A percentile compares a stretch with the other conserved stretches of the same genome.
phyloP scores from a whole-genome alignment of 2,329 filamentous ascomycete genomes.

The Aspergillus sp. region DNA sequence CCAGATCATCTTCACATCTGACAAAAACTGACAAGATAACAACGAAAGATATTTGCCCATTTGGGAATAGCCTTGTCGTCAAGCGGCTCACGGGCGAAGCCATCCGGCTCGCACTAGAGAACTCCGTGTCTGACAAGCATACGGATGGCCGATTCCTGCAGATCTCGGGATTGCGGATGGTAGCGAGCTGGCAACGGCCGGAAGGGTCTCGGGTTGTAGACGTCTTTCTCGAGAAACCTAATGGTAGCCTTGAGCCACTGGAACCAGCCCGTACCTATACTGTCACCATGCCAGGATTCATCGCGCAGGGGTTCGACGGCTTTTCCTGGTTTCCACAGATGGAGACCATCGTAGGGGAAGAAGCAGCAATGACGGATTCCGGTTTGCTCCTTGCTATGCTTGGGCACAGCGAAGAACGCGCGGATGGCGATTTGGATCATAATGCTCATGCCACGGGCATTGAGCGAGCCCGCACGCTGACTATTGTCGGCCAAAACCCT shows the following conservation, averaged over 20 bases:
- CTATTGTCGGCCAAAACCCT: slow-evolving; percentile 3
- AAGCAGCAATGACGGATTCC: slow-evolving; percentile 26
- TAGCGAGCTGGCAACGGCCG: slow-evolving; percentile 16
- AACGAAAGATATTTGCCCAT: slow-evolving; percentile 21
- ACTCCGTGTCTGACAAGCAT: slow-evolving; percentile 26
- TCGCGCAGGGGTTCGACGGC: slow-evolving; percentile 24
- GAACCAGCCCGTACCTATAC: slow-evolving; percentile 9
- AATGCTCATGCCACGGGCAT: slow-evolving; percentile 3
- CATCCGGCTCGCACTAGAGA: slow-evolving; percentile 20
- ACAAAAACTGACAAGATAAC: background rate
- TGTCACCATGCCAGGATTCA: slow-evolving; percentile 17
- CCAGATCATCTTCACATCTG: background rate
- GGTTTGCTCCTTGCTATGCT: slow-evolving; percentile 18
- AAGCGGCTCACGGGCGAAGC: slow-evolving; percentile 17
- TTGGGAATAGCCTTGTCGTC: slow-evolving; percentile 24
- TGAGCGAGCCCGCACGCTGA: slow-evolving; percentile 7
- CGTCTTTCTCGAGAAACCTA: slow-evolving; percentile 6
- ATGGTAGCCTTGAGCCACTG: slow-evolving; percentile 4
- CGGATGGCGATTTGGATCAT: background rate
- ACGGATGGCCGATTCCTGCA: slow-evolving; percentile 27
- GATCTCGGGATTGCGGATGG: slow-evolving; percentile 19
- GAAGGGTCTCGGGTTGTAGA: slow-evolving; percentile 9
- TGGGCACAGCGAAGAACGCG: background rate
- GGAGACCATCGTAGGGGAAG: slow-evolving; percentile 20
- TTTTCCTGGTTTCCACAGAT: slow-evolving; percentile 19